phyloP scores from a whole-genome alignment of 805 yeast species.

The Schwanniomyces occidentalis region DNA sequence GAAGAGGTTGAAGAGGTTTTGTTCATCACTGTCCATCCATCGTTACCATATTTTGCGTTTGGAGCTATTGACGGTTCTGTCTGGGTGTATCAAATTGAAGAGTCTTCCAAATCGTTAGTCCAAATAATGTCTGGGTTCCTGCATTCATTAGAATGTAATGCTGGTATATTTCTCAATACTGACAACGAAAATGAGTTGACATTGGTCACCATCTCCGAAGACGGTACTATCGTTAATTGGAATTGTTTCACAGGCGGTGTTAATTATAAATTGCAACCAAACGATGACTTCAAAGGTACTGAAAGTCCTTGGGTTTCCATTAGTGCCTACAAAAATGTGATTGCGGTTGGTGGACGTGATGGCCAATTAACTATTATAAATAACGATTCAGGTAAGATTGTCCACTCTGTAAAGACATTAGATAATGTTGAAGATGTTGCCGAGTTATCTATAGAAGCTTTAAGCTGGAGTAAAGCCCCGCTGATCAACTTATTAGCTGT shows the following conservation, averaged over 20 bases:
- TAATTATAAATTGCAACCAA: constrained; percentile 62
- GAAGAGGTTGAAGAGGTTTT: constrained; percentile 90
- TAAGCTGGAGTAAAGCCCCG: constrained; percentile 68
- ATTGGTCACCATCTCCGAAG: constrained; percentile 78
- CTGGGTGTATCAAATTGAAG: constrained; percentile 82
- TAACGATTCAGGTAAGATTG: constrained; percentile 67
- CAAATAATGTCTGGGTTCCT: constrained; percentile 77
- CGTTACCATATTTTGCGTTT: constrained; percentile 78
- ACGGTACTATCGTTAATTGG: constrained; percentile 87
- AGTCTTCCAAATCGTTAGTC: constrained; percentile 48
- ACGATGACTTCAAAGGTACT: constrained; percentile 67
- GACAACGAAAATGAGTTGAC: constrained; percentile 60
- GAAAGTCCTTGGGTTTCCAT: constrained; percentile 88
- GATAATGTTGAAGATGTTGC: constrained; percentile 50
- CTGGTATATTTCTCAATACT: constrained; percentile 71
- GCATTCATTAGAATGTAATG: constrained; percentile 79
- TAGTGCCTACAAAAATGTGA: constrained; percentile 49
- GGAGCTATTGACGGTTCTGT: constrained; percentile 93
- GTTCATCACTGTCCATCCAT: constrained; percentile 82
- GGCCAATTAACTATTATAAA: constrained; percentile 83
- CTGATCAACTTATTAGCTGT: constrained; percentile 67
- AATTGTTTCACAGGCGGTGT: constrained; percentile 77
- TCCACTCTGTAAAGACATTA: constrained; percentile 64
- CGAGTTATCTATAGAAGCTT: constrained; percentile 53
- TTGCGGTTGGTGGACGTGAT: constrained; percentile 85